Evolutionary conservation across 352 stramenopile species (phyloP).

Genomic region (Salisapilia sapeloensis): DNA sequence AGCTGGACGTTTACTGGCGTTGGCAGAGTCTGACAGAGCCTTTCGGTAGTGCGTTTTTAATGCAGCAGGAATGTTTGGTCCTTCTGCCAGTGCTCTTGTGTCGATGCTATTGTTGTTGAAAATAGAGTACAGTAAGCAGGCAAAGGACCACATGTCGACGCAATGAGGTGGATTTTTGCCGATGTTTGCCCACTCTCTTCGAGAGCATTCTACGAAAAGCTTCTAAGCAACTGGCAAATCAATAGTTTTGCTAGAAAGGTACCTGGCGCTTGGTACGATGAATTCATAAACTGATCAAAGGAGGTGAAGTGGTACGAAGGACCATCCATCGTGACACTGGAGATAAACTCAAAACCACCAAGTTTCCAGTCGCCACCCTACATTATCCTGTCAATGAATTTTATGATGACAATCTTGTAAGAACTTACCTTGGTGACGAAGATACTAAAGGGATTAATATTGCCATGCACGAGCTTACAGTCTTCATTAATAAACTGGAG

Average conservation of each 20-base stretch:
- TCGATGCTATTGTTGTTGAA: constrained; percentile 59
- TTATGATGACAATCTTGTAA: background rate
- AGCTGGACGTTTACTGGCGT: constrained; percentile 38
- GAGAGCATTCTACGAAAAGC: constrained; percentile 56
- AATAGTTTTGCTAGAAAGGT: constrained; percentile 8
- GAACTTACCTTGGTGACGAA: constrained; percentile 82
- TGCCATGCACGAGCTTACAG: constrained; percentile 88
- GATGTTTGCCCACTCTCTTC: constrained; percentile 59
- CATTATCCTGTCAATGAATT: no score
- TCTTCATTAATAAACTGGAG: constrained; percentile 89
- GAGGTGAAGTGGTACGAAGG: constrained; percentile 59
- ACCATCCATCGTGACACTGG: constrained; percentile 66
- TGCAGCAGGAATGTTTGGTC: constrained; percentile 44
- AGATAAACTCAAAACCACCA: constrained; percentile 84
- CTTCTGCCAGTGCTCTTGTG: constrained; percentile 27
- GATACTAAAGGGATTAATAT: constrained; percentile 78
- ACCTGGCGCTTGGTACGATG: constrained; percentile 71
- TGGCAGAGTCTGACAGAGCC: constrained; percentile 52
- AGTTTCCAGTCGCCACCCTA: constrained; percentile 92
- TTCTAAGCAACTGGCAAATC: constrained; percentile 22
- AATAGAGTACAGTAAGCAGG: constrained; percentile 56
- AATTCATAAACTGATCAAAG: constrained; percentile 71
- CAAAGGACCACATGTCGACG: constrained; percentile 65
- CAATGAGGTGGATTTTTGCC: constrained; percentile 24
- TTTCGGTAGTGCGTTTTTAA: constrained; percentile 65